phyloP scores from a whole-genome alignment of 208 protist species.

The Naegleria fowleri region DNA sequence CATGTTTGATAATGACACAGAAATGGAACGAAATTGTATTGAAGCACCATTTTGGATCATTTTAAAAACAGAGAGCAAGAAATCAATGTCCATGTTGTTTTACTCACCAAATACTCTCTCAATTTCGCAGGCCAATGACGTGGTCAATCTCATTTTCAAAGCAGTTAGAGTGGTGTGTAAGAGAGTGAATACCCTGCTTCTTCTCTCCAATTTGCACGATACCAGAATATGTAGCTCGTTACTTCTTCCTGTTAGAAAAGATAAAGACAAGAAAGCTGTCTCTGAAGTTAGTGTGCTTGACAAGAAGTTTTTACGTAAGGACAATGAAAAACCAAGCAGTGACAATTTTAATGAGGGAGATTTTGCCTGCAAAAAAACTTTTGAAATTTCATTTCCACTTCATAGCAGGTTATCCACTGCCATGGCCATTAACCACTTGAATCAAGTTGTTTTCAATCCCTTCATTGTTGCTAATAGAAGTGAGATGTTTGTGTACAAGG shows the following conservation, averaged over 20 bases:
- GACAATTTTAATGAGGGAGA: neutral
- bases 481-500: constrained; percentile 41
- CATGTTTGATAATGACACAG: neutral
- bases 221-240: constrained; percentile 30
- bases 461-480: constrained; percentile 36
- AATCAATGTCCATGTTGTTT: neutral
- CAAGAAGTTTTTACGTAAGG: neutral
- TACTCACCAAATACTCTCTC: neutral
- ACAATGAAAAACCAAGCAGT: neutral
- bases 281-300: neutral
- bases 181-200: constrained; percentile 38
- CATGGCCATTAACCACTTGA: constrained; percentile 32
- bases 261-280: neutral
- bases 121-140: neutral
- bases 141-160: neutral
- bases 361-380: neutral
- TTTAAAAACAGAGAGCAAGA: neutral
- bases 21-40: neutral
- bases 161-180: constrained; percentile 12
- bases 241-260: constrained; percentile 28
- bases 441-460: constrained; percentile 31
- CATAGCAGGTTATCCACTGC: neutral
- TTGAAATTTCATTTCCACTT: neutral
- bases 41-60: constrained; percentile 25
- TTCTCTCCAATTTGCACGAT: constrained; percentile 39